Base-by-base conservation (phyloP, 2,329 filamentous ascomycete genomes). In the Fusarium sp. region DNA sequence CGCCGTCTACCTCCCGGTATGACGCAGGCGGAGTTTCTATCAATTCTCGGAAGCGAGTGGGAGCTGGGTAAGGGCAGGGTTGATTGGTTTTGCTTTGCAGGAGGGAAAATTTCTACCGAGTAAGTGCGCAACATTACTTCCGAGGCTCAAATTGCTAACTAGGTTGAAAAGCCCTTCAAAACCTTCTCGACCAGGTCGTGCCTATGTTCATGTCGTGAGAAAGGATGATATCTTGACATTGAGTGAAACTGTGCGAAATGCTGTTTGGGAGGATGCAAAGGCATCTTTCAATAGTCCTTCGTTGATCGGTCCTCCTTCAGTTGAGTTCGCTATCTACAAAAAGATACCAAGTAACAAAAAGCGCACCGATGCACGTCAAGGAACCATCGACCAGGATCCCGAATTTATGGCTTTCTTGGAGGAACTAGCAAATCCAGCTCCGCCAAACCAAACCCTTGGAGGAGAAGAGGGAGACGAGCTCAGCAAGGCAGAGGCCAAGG, bases 321-420 rank as follows among this genome's bases (percentile, higher is more conserved):
- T 97, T 48, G 94, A 97, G 74, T 92, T 92, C 74, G 89, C 94
- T 19, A 87, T 91, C 1, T 97, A 94, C 80, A 92, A 93, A 70
- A 94, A 94, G 74, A 87, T 93, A 2, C 93, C 95, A 2, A 88
- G 87, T 61, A 87, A 85, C 35, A 93, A 92, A 77, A 87, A 88
- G 49, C 89, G 93, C 33, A 87, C 89, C 54, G 96, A 99, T 82
- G 89, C 89, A 53, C 90, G 94, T 15, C 93, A 97, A 77, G 96
- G 95, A 53, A 97, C 94, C 5, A 98, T 99, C 70, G 96, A 99
- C 74, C 94, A 97, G 76, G 96, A 99, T 75, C 89, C 93, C 0
- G 96, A 98, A 72, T 99, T 97, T 73, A 96, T 97, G 83, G 89
- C 90, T 26, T 99, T 98, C 77, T 85, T 99, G 9, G 92, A 96